Evolutionary conservation across 495 filamentous ascomycete genomes (phyloP).

Genomic region (Penicillium desertorum): DNA sequence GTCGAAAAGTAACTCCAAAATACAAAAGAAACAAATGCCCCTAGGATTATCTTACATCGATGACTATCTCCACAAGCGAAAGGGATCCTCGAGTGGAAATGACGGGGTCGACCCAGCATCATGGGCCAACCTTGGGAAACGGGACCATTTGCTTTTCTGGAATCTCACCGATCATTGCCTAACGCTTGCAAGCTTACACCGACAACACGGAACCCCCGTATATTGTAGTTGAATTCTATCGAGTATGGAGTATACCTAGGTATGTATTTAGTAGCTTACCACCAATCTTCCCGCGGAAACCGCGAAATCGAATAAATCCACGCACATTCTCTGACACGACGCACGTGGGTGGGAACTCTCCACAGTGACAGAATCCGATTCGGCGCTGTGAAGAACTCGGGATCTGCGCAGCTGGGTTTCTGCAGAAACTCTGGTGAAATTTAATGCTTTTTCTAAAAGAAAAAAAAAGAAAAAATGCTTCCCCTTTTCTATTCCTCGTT

Average conservation of each 20-base stretch:
- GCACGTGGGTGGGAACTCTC: slow-evolving; percentile 17
- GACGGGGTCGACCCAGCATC: not conserved
- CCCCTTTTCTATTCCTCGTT: not conserved
- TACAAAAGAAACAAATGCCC: not conserved
- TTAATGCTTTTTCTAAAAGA: not conserved
- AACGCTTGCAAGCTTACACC: slow-evolving; percentile 1
- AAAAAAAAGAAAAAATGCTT: too few species aligned
- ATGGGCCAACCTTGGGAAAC: not conserved
- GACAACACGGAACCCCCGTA: slow-evolving; percentile 13
- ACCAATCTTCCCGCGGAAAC: slow-evolving; percentile 7
- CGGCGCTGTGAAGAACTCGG: slow-evolving; percentile 3
- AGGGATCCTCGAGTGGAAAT: not conserved
- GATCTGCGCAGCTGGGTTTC: slow-evolving; percentile 1
- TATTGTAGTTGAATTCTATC: not conserved
- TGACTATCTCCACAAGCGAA: not conserved
- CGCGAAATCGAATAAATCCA: not conserved
- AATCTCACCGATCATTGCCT: slow-evolving; percentile 8
- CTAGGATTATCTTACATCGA: not conserved
- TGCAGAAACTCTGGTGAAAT: slow-evolving; percentile 13
- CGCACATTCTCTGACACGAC: not conserved
- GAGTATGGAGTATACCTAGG: too few species aligned
- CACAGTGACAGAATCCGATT: slow-evolving; percentile 1
- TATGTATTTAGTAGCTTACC: slow-evolving; percentile 9
- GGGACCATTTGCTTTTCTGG: not conserved
- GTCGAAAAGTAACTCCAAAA: not conserved